Base-by-base conservation (phyloP, 2,329 filamentous ascomycete genomes). In the Bipolaris bicolor region DNA sequence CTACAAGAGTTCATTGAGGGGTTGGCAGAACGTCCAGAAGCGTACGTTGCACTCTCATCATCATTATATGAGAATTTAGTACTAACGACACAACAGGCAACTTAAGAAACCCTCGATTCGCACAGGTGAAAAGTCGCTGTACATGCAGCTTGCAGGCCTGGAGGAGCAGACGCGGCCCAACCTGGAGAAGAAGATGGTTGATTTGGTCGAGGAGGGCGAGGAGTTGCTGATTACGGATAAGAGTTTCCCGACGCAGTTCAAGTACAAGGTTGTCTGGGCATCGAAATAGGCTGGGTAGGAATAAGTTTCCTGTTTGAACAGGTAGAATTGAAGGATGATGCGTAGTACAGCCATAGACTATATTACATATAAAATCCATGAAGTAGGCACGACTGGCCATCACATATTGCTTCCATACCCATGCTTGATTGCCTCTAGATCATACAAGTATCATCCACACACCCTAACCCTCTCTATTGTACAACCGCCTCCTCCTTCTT, bases 221-320 rank as follows among this genome's bases (percentile, higher is more conserved):
- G 92, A 97, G 77, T 84, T 99, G 46, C 91, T 88, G n/a, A 89
- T 99, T 45, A 93, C 91, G 15, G 94, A 98, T 76, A 90, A 91
- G n/a, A 91, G 92, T 1, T 95, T 96, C 73, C 86, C 88, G 33
- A 88, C 91, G 24, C 86, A 90, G 72, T 88, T 86, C 77, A 83
- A 84, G 64, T 88, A 83, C 75, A 83, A 82, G 67, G 69, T 87
- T 55, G 72, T 80, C 4, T 86, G 84, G 70, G 53, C 49, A 22
- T 44, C 55, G 26, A 57, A 57, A 20, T 57, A 53, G 37, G 18
- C 34, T 13, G 10, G 3, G 10, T 31, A 5, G 10, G 2, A 47
- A n/a, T 11, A 47, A 24, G 1, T 6, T 26, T 18, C 20, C 39
- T 44, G 11, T 1, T 34, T 26, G 4, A 15, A 7, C 7, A 24